These are phyloP conservation scores for Penium margaritaceum DNA, from an alignment of 139 green algal genomes.

Conservation along the genomic window DNA sequence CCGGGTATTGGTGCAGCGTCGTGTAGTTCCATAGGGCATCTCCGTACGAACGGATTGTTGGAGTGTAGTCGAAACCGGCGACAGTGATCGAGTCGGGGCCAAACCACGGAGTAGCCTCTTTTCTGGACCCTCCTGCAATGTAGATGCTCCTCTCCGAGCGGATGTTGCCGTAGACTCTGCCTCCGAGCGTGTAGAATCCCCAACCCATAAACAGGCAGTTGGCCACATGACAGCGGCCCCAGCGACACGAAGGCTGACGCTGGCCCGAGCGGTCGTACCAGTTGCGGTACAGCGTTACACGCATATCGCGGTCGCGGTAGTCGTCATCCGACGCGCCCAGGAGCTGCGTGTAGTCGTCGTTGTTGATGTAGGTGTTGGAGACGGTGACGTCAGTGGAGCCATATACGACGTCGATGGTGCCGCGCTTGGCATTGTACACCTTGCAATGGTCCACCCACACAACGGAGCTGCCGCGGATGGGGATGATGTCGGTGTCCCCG, in stretches of 20 bases:
- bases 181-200: slow-evolving; percentile 10
- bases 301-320: not conserved
- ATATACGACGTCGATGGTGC: slow-evolving; percentile 11
- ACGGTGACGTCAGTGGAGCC: slow-evolving; percentile 13
- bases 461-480: not conserved
- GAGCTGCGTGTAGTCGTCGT: not conserved
- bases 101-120: slow-evolving; percentile 21
- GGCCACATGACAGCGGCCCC: slow-evolving; percentile 7
- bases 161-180: slow-evolving; percentile 1
- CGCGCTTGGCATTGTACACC: slow-evolving; percentile 12
- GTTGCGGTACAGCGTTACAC: slow-evolving; percentile 6
- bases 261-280: slow-evolving; percentile 6
- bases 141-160: not conserved
- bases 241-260: not conserved
- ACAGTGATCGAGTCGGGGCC: not conserved
- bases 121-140: not conserved
- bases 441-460: slow-evolving; percentile 20
- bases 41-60: slow-evolving; percentile 1
- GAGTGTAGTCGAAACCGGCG: slow-evolving; percentile 1
- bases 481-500: slow-evolving; percentile 7
- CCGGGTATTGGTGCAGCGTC: not conserved
- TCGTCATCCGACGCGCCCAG: not conserved
- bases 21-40: slow-evolving; percentile 1
- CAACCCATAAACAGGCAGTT: slow-evolving; percentile 6
- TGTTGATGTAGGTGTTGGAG: slow-evolving; percentile 9